Evolutionary conservation across 345 rosid genomes (phyloP).

Genomic region (Gossypium thurberi): DNA sequence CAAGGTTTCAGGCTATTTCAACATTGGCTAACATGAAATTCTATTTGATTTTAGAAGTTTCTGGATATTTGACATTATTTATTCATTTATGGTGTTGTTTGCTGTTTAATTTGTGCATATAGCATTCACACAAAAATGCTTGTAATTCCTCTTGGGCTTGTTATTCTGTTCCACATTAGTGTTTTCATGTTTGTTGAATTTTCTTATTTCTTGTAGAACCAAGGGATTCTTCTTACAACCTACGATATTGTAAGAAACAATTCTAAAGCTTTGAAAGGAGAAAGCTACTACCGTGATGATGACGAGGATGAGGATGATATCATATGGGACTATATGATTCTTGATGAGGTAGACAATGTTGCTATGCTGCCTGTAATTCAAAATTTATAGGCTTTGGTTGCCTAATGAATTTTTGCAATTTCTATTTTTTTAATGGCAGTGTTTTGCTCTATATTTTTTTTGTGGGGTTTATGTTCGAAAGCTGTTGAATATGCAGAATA

Average conservation of each 20-base stretch:
- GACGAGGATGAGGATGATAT: constrained; percentile 41
- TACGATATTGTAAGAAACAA: constrained; percentile 92
- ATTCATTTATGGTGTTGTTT: background rate
- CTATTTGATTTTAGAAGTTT: background rate
- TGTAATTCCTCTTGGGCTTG: background rate
- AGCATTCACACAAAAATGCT: background rate
- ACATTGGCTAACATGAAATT: background rate
- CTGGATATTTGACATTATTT: background rate
- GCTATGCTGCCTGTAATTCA: background rate
- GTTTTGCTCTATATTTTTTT: background rate
- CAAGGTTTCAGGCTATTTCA: background rate
- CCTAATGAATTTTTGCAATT: background rate
- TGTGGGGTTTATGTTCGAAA: background rate
- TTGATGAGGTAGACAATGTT: constrained; percentile 66
- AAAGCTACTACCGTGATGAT: constrained; percentile 36
- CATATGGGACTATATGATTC: constrained; percentile 94
- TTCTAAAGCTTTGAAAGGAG: constrained; percentile 62
- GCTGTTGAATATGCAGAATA: background rate
- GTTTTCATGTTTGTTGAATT: constrained; percentile 4
- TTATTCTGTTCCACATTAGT: constrained; percentile 1
- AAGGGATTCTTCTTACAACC: constrained; percentile 86
- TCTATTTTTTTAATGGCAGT: background rate
- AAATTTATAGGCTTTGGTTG: background rate
- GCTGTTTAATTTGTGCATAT: background rate
- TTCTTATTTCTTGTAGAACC: constrained; percentile 44